These are phyloP conservation scores for Sapria himalayana DNA, from an alignment of 345 rosid species.

Conservation along the genomic window DNA sequence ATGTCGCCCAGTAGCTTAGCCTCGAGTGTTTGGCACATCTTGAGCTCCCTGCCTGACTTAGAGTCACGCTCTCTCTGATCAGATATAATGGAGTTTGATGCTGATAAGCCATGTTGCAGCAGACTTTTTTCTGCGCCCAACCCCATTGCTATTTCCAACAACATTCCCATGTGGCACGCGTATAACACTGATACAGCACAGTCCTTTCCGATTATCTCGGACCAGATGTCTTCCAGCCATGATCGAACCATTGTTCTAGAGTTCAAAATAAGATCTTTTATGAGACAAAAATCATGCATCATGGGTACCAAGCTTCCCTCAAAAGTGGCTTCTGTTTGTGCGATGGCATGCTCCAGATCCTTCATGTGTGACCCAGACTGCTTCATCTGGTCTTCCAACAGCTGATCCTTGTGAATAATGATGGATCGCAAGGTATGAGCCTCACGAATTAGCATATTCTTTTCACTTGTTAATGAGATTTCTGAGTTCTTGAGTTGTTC, in stretches of 20 bases:
- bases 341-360: constrained; percentile 37
- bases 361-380: constrained; percentile 33
- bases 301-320: constrained; percentile 20
- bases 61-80: constrained; percentile 56
- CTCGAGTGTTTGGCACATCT: constrained; percentile 43
- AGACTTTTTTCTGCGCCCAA: constrained; percentile 68
- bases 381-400: constrained; percentile 35
- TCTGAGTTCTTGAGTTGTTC: constrained; percentile 28
- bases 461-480: constrained; percentile 28
- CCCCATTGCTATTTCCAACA: constrained; percentile 71
- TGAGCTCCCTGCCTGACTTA: constrained; percentile 59
- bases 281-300: constrained; percentile 21
- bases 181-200: constrained; percentile 80
- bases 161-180: constrained; percentile 72
- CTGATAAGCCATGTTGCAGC: constrained; percentile 58
- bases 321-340: constrained; percentile 24
- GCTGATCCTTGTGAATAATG: constrained; percentile 26
- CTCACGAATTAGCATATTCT: constrained; percentile 25
- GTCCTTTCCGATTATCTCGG: constrained; percentile 69
- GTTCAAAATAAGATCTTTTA: constrained; percentile 34
- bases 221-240: constrained; percentile 85
- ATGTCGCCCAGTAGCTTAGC: constrained; percentile 72
- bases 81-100: constrained; percentile 43
- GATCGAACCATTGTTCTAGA: constrained; percentile 31
- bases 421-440: constrained; percentile 36